Evolutionary conservation across 352 stramenopile species (phyloP).

Genomic region (Phytophthora citricola): DNA sequence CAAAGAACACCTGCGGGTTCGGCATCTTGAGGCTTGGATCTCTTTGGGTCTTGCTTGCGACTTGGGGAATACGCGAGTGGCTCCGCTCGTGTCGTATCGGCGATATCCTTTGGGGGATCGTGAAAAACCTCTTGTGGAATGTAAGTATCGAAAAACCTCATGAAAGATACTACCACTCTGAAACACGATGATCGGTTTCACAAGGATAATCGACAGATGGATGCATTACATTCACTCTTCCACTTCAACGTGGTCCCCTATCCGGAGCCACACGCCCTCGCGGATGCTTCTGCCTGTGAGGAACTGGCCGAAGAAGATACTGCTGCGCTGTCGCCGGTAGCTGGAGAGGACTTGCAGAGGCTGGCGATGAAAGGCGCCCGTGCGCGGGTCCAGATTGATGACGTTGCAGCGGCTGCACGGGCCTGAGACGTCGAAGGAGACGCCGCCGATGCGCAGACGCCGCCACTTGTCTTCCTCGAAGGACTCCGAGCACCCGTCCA

Average conservation of each 20-base stretch:
- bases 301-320: slow-evolving; percentile 89
- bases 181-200: slow-evolving; percentile 18
- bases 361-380: slow-evolving; percentile 54
- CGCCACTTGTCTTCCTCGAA: slow-evolving; percentile 85
- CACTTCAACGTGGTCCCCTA: slow-evolving; percentile 36
- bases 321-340: slow-evolving; percentile 74
- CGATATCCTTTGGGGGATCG: slow-evolving; percentile 3
- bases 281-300: slow-evolving; percentile 26
- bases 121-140: slow-evolving; percentile 33
- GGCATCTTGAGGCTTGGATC: slow-evolving; percentile 55
- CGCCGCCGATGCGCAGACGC: slow-evolving; percentile 47
- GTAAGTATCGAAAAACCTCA: slow-evolving; percentile 22
- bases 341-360: slow-evolving; percentile 77
- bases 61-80: slow-evolving; percentile 45
- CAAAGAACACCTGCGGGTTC: slow-evolving; percentile 97
- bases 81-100: not conserved
- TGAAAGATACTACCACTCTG: slow-evolving; percentile 25
- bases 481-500: slow-evolving; percentile 61
- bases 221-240: too few species aligned
- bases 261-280: slow-evolving; percentile 46
- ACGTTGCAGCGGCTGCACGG: slow-evolving; percentile 82
- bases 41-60: slow-evolving; percentile 36
- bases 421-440: slow-evolving; percentile 62
- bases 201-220: not conserved
- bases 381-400: slow-evolving; percentile 85